Evolutionary conservation across 2,329 filamentous ascomycete genomes (phyloP), one percentile per base, ranked within the genome.

Genomic region (Colletotrichum salicis): DNA sequence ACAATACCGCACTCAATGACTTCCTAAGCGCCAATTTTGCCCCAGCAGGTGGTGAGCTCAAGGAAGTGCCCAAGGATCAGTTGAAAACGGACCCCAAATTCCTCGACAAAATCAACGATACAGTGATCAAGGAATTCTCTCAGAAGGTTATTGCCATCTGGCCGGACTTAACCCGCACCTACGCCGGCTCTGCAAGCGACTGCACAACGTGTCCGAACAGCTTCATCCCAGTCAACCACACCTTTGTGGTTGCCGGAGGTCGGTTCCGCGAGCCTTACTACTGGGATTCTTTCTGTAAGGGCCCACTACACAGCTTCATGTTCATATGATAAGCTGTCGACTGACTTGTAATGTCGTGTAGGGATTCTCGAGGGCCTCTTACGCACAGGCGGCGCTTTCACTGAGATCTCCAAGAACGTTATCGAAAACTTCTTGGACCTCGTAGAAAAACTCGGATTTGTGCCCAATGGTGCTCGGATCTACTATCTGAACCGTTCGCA

Each of bases 211-310:
- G 90, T 73, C 89, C 90, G 41, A 86, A 86, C 75, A 92, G 90
- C 77, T 92, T 91, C 80, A 88, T 93, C 67, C 89, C 90, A 7
- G 78, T 93, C 71, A 91, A 91, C 76, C 87, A 89, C 69, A 91
- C 90, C 3, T 93, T 93, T 76, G 90, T 93, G n/a, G 87, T 93
- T 19, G 90, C 91, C 4, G 91, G 91, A 13, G 91, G 91, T n/a
- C 89, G 91, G 35, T 93, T 93, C 83, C 85, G 91, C 41, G 91
- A 93, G 79, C 86, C 89, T 1, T 93, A 93, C 77, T 93, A 93
- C 79, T 93, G 91, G 91, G 90, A 93, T 78, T 90, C 89, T 37
- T 92, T 88, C 81, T 74, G 73, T 67, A 29, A 15, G 52, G 15
- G 15, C 19, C 4, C 27, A 11, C 11, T 31, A 33, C 4, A 4